Conservation (phyloP, 1,139 yeast genomes). For the Citeromyces hawaiiensis region DNA sequence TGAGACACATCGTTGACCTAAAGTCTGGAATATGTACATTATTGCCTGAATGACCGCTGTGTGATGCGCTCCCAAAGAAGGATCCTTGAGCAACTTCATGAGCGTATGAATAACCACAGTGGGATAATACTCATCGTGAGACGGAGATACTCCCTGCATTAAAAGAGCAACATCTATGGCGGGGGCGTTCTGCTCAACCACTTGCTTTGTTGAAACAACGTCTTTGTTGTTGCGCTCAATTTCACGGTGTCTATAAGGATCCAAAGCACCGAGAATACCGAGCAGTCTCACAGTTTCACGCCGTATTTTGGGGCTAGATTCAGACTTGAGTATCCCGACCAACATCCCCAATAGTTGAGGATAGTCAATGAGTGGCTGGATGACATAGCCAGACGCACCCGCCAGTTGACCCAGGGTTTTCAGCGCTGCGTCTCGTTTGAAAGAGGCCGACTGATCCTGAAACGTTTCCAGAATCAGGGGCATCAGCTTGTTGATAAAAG, state of each 20-base stretch:
- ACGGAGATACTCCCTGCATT: conserved; percentile 91
- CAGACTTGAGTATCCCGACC: conserved; percentile 71
- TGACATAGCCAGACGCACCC: conserved; percentile 87
- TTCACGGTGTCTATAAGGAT: conserved; percentile 90
- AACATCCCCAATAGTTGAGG: conserved; percentile 79
- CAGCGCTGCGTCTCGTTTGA: conserved; percentile 82
- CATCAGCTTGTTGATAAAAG: conserved; percentile 67
- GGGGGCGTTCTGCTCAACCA: conserved; percentile 68
- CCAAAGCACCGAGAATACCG: conserved; percentile 93
- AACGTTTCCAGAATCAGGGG: conserved; percentile 78
- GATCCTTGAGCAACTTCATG: conserved; percentile 73
- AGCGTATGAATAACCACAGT: conserved; percentile 85
- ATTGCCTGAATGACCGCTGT: conserved; percentile 86
- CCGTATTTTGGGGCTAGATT: conserved; percentile 57
- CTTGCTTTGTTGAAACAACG: conserved; percentile 3
- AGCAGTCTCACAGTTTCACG: conserved; percentile 79
- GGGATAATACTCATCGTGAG: conserved; percentile 88
- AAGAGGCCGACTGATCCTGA: conserved; percentile 81
- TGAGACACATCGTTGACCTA: conserved; percentile 80
- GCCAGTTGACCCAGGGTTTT: conserved; percentile 81
- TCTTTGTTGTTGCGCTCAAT: conserved; percentile 46
- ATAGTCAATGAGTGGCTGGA: conserved; percentile 82
- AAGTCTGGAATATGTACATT: conserved; percentile 77
- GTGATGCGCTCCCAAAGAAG: conserved; percentile 76
- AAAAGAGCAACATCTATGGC: conserved; percentile 81